Evolutionary conservation across 768 basidiomycete genomes (phyloP).

Genomic region (Paxillus ammoniavirescens): DNA sequence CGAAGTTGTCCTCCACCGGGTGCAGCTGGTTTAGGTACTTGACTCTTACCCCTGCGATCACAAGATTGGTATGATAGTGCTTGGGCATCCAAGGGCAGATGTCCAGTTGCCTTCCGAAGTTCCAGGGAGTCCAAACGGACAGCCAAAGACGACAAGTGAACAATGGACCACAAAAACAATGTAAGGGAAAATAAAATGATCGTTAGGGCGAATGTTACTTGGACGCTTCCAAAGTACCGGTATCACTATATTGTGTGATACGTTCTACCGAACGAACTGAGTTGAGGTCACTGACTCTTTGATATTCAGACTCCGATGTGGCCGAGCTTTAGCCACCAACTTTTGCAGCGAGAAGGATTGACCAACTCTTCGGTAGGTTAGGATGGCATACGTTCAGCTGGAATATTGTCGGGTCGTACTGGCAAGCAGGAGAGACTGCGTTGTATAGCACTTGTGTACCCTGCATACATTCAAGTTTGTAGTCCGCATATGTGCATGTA

Average conservation of each 20-base stretch:
- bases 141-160: constrained; percentile 93
- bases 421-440: too few relatives aligned
- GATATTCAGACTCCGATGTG: too few relatives aligned
- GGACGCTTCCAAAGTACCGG: constrained; percentile 74
- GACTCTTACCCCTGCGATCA: constrained; percentile 98
- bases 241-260: too few relatives aligned
- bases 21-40: constrained; percentile 99
- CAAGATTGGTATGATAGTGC: constrained; percentile 95
- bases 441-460: too few relatives aligned
- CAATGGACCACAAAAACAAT: constrained; percentile 99
- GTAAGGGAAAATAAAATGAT: constrained; percentile 98
- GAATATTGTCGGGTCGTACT: not conserved
- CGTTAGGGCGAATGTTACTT: constrained; percentile 89
- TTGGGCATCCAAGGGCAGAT: constrained; percentile 95
- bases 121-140: constrained; percentile 99
- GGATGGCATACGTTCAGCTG: too few relatives aligned
- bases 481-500: too few relatives aligned
- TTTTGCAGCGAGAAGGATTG: too few relatives aligned
- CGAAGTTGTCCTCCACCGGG: constrained; percentile 99
- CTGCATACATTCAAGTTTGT: too few relatives aligned
- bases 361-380: too few relatives aligned
- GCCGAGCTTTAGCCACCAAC: too few relatives aligned
- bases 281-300: too few relatives aligned
- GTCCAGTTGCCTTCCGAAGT: constrained; percentile 61
- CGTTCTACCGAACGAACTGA: constrained; percentile 89